Base-by-base conservation (phyloP, 1,139 yeast species). In the Magnusiomyces magnusii region DNA sequence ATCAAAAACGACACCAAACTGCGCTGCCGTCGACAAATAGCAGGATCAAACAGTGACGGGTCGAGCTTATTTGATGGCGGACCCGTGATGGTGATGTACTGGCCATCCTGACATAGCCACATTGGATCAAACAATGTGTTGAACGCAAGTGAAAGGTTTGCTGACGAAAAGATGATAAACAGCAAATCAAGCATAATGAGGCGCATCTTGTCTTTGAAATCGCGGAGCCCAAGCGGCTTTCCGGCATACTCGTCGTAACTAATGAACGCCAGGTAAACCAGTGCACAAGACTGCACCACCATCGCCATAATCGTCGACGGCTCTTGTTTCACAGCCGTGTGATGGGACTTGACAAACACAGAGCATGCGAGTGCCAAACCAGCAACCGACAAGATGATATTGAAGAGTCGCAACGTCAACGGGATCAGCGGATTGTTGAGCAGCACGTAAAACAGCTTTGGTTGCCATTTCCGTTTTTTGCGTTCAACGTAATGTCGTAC, bases 281-380 rank as follows among this genome's bases (percentile, higher is more conserved):
- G 75, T 1, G 96, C 97, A 64, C 84, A 77, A 41, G 91, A 77
- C 70, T 91, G 93, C 9, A 92, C 96, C 55, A 84, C 84, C 1
- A 92, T 80, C 1, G 97, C 95, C 96, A 93, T 90, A 57, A 91
- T 84, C 0, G 97, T 89, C 66, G 96, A 86, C 24, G 98, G 87
- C 70, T 89, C 93, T 69, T 90, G 96, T 1, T 80, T 77, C 17
- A 89, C 71, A n/a, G 73, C 69, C 15, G 80, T 77, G 61, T 75
- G 74, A 25, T 64, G 66, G 2, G 68, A 64, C 57, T 68, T 62
- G 51, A 65, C 62, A 57, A 65, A 63, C 7, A 53, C 36, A 10
- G 55, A 53, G 28, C 55, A 53, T 0, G 73, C 71, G 19, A 70
- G 59, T 0, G 68, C 71, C 54, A 70, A 60, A 0, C 72, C 72